These are phyloP conservation scores for Aureobasidium zeae DNA, from an alignment of 2,329 filamentous ascomycete species.

Conservation along the genomic window DNA sequence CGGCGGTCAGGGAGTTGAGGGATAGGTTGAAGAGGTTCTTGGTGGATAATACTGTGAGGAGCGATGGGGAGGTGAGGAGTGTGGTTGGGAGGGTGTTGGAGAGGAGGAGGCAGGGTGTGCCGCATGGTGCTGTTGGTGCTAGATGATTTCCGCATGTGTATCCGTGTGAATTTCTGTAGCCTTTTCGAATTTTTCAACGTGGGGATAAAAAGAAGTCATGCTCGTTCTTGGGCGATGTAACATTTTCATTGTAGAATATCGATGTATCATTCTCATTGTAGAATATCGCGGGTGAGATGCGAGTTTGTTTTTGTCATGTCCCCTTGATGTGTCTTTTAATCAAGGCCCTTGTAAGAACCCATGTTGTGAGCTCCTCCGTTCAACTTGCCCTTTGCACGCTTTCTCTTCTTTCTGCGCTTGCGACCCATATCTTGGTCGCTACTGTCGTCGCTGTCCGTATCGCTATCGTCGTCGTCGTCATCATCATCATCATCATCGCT, in stretches of 20 bases:
- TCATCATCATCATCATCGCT: slow-evolving; percentile 42
- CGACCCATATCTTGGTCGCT: slow-evolving; percentile 32
- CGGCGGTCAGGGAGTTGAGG: slow-evolving; percentile 54
- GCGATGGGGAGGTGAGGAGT: slow-evolving; percentile 71
- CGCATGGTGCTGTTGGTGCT: slow-evolving; percentile 11
- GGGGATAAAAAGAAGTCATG: too few relatives aligned
- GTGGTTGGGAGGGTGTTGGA: slow-evolving; percentile 62
- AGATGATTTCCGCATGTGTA: too few relatives aligned
- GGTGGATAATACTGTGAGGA: slow-evolving; percentile 73
- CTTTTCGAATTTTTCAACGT: too few relatives aligned
- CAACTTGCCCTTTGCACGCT: slow-evolving; percentile 27
- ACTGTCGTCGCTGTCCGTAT: slow-evolving; percentile 33
- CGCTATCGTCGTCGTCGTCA: slow-evolving; percentile 34
- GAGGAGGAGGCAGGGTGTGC: slow-evolving; percentile 24
- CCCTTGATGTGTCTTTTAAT: too few relatives aligned
- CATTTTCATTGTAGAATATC: too few relatives aligned
- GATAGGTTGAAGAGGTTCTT: slow-evolving; percentile 76
- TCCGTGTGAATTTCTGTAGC: too few relatives aligned
- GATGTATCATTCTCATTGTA: too few relatives aligned
- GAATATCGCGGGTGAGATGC: too few relatives aligned
- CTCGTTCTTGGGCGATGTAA: too few relatives aligned
- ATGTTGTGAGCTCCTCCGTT: slow-evolving; percentile 11
- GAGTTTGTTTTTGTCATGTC: too few relatives aligned
- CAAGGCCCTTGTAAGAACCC: slow-evolving; percentile 8
- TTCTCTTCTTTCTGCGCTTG: slow-evolving; percentile 37